These are phyloP conservation scores for Calonectria montana DNA, from an alignment of 2,329 filamentous ascomycete genomes.

Conservation along the genomic window DNA sequence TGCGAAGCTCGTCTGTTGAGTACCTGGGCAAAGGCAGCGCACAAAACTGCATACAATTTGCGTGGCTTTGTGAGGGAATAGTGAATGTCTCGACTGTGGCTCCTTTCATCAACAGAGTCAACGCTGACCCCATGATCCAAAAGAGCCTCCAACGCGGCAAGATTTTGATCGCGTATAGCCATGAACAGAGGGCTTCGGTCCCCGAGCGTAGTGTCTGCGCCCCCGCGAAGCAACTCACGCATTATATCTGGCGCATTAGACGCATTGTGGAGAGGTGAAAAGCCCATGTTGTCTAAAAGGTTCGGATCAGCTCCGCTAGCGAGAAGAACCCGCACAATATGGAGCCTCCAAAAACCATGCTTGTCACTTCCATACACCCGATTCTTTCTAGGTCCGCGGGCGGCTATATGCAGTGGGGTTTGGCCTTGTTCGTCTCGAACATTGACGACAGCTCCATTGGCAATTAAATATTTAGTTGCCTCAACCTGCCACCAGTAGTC, in stretches of 20 bases:
- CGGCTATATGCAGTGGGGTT: slow-evolving; percentile 33
- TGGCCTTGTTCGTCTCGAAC: background rate
- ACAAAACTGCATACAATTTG: slow-evolving; percentile 24
- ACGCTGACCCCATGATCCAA: slow-evolving; percentile 26
- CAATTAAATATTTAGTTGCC: slow-evolving; percentile 28
- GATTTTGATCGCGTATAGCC: slow-evolving; percentile 23
- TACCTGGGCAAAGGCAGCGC: background rate
- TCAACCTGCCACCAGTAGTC: slow-evolving; percentile 31
- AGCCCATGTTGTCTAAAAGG: slow-evolving; percentile 1
- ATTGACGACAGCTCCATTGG: slow-evolving; percentile 25
- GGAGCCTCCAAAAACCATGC: slow-evolving; percentile 16
- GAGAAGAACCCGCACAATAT: slow-evolving; percentile 27
- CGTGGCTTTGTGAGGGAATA: background rate
- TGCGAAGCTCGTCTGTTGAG: background rate
- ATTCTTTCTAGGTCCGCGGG: background rate
- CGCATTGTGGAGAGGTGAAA: slow-evolving; percentile 26
- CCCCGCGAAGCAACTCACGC: slow-evolving; percentile 21
- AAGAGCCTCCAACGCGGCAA: slow-evolving; percentile 19
- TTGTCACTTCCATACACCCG: rapidly evolving
- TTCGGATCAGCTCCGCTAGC: slow-evolving; percentile 32
- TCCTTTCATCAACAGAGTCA: slow-evolving; percentile 14
- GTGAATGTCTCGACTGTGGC: background rate
- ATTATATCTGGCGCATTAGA: slow-evolving; percentile 8
- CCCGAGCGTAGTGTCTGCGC: slow-evolving; percentile 16
- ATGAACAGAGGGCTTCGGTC: slow-evolving; percentile 23